Conservation (phyloP, 352 stramenopile genomes). For the Discostella stelligera region DNA sequence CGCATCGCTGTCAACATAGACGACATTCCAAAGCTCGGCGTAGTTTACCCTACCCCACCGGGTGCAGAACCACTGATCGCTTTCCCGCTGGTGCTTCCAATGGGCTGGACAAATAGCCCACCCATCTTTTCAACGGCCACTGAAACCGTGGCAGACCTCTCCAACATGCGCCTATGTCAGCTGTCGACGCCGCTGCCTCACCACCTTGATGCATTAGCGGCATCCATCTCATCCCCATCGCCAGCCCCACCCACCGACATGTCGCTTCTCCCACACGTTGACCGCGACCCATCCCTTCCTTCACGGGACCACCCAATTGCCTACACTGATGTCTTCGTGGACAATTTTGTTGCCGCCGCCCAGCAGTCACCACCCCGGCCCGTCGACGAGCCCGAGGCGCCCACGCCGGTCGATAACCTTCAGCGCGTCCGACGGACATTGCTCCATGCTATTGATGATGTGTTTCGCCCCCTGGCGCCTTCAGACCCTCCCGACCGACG, state of each 20-base stretch:
- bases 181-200: neutral
- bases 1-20: constrained; percentile 13
- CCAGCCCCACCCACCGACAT: neutral
- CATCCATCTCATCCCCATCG: neutral
- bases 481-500: constrained; percentile 20
- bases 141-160: constrained; percentile 35
- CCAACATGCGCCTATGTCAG: constrained; percentile 12
- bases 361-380: no score
- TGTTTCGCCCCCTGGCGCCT: constrained; percentile 25
- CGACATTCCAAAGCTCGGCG: constrained; percentile 43
- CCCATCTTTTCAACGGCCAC: constrained; percentile 52
- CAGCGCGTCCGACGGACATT: constrained; percentile 3
- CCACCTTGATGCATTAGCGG: constrained; percentile 29
- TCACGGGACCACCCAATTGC: neutral
- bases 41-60: constrained; percentile 25
- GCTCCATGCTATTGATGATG: constrained; percentile 39
- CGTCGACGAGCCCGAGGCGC: no score
- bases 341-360: constrained; percentile 47
- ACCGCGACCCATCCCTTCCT: constrained; percentile 3
- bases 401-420: no score
- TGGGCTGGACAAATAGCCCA: constrained; percentile 50
- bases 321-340: constrained; percentile 57
- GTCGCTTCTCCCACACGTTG: no score
- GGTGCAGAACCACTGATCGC: no score
- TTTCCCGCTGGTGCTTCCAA: no score